Evolutionary conservation across 495 filamentous ascomycete species (phyloP).

Genomic region (Arthonia radiata): DNA sequence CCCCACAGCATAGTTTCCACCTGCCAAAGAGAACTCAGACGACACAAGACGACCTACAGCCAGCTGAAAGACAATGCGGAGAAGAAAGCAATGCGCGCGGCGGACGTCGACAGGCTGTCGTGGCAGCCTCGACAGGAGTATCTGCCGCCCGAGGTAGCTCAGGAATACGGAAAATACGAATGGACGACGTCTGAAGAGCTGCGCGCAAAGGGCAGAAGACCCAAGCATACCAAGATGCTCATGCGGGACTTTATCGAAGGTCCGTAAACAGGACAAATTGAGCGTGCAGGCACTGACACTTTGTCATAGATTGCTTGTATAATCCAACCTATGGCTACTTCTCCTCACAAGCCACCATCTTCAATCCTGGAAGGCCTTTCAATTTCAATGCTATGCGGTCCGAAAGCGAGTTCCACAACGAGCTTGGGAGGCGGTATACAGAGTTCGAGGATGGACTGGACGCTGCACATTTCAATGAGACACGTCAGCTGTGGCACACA

Average conservation of each 20-base stretch:
- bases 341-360: constrained; percentile 90
- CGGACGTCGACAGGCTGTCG: too few relatives aligned
- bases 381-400: constrained; percentile 58
- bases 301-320: constrained; percentile 59
- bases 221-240: constrained; percentile 82
- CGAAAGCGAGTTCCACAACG: constrained; percentile 54
- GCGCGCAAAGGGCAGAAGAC: constrained; percentile 43
- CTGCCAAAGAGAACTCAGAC: too few relatives aligned
- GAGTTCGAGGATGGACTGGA: constrained; percentile 82
- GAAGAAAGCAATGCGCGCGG: too few relatives aligned
- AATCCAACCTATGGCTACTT: constrained; percentile 97
- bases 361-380: constrained; percentile 81
- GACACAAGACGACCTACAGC: too few relatives aligned
- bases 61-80: too few relatives aligned
- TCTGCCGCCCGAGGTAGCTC: too few relatives aligned
- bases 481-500: constrained; percentile 92
- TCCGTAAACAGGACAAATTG: too few relatives aligned
- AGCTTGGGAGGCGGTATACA: constrained; percentile 55
- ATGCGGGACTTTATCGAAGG: constrained; percentile 94
- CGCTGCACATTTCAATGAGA: constrained; percentile 35
- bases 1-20: too few relatives aligned
- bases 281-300: constrained; percentile 1
- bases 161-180: constrained; percentile 59
- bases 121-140: too few relatives aligned
- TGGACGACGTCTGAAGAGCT: constrained; percentile 63